Conservation (phyloP, 495 filamentous ascomycete genomes). For the Penicillium paradoxum region DNA sequence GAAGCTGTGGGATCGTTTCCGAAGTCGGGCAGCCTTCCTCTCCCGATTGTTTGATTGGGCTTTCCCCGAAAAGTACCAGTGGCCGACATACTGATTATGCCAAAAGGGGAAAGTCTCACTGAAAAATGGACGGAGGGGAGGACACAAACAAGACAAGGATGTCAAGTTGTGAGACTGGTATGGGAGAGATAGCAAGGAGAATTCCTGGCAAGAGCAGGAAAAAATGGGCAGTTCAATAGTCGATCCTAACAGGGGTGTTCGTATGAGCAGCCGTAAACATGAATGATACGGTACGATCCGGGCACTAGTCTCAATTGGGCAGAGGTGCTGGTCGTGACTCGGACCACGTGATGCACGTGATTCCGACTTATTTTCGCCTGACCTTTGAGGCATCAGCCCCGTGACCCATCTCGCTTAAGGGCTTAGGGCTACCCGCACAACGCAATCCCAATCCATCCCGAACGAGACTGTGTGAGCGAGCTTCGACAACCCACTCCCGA, state of each 20-base stretch:
- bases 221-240: constrained; percentile 20
- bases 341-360: constrained; percentile 1
- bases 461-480: constrained; percentile 34
- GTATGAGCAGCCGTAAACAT: constrained; percentile 21
- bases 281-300: constrained; percentile 19
- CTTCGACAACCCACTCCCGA: constrained; percentile 45
- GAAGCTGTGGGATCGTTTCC: constrained; percentile 60
- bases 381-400: constrained; percentile 7
- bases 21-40: constrained; percentile 65
- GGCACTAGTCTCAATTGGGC: constrained; percentile 12
- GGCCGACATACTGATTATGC: constrained; percentile 53
- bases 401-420: constrained; percentile 41
- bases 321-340: constrained; percentile 5
- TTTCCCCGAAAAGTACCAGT: constrained; percentile 48
- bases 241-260: constrained; percentile 31
- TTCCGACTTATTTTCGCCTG: not conserved
- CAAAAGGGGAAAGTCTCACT: constrained; percentile 17
- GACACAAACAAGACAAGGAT: constrained; percentile 16
- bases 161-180: constrained; percentile 15
- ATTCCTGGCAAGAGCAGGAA: constrained; percentile 9
- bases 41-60: constrained; percentile 47
- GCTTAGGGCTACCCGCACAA: constrained; percentile 44
- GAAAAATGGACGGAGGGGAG: constrained; percentile 13
- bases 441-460: constrained; percentile 39
- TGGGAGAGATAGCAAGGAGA: constrained; percentile 17